These are phyloP conservation scores for Papiliotrema terrestris DNA, from an alignment of 1,284 basidiomycete species.

Conservation along the genomic window DNA sequence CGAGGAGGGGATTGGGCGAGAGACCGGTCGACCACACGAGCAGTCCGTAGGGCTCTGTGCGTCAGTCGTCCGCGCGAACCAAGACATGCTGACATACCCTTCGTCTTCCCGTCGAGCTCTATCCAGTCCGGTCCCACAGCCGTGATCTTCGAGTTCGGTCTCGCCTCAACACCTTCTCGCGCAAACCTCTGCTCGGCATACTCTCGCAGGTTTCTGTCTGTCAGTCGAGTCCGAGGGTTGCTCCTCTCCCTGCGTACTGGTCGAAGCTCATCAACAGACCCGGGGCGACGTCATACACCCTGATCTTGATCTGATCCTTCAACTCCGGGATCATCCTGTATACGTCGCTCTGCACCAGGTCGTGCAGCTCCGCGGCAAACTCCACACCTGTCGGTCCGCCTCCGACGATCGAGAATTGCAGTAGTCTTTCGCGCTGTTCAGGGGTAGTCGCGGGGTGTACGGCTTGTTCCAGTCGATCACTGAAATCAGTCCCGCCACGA, in stretches of 20 bases:
- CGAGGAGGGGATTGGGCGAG: slow-evolving; percentile 71
- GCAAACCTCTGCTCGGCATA: slow-evolving; percentile 71
- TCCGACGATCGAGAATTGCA: slow-evolving; percentile 79
- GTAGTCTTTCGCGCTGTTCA: slow-evolving; percentile 61
- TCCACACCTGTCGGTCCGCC: slow-evolving; percentile 63
- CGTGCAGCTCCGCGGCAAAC: slow-evolving; percentile 79
- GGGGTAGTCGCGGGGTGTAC: slow-evolving; percentile 67
- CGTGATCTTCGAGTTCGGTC: slow-evolving; percentile 74
- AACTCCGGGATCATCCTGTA: slow-evolving; percentile 59
- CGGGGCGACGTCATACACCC: slow-evolving; percentile 74
- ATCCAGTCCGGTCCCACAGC: slow-evolving; percentile 61
- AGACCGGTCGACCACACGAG: slow-evolving; percentile 85
- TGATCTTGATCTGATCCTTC: slow-evolving; percentile 63
- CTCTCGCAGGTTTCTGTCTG: slow-evolving; percentile 42
- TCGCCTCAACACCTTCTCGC: slow-evolving; percentile 71
- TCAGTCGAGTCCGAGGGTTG: slow-evolving; percentile 3
- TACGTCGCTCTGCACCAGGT: slow-evolving; percentile 49
- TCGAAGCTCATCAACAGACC: slow-evolving; percentile 79
- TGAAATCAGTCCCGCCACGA: slow-evolving; percentile 6
- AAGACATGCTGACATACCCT: slow-evolving; percentile 30
- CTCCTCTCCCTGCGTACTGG: slow-evolving; percentile 56
- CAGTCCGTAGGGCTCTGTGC: slow-evolving; percentile 69
- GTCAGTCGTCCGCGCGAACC: slow-evolving; percentile 46
- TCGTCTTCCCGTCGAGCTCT: slow-evolving; percentile 42
- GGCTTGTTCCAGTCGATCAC: slow-evolving; percentile 65